These are phyloP conservation scores for Achaetomiella virescens DNA, from an alignment of 495 filamentous ascomycete species.

Conservation along the genomic window DNA sequence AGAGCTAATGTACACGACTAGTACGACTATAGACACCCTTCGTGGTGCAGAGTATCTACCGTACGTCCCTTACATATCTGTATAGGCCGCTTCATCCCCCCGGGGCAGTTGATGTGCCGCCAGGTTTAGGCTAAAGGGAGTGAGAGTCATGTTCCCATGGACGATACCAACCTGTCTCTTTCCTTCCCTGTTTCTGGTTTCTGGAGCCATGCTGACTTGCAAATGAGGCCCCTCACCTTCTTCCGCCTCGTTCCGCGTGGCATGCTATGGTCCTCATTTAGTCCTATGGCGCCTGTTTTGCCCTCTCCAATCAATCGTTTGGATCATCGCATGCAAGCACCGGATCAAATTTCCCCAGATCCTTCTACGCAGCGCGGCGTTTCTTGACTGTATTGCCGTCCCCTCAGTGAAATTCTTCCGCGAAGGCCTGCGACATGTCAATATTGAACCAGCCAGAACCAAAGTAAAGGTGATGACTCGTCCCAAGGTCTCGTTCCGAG, in stretches of 20 bases:
- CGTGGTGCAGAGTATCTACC: too few relatives aligned
- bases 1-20: too few relatives aligned
- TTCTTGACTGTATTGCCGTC: constrained; percentile 5
- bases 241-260: constrained; percentile 22
- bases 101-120: too few relatives aligned
- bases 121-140: constrained; percentile 11
- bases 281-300: constrained; percentile 19
- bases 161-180: not conserved
- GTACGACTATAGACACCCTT: too few relatives aligned
- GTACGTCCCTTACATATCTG: too few relatives aligned
- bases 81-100: too few relatives aligned
- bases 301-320: constrained; percentile 24
- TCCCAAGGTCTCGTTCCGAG: not conserved
- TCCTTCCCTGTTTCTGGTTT: constrained; percentile 14
- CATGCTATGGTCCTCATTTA: constrained; percentile 20
- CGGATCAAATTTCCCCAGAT: constrained; percentile 11
- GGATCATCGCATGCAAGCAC: constrained; percentile 7
- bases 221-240: constrained; percentile 1
- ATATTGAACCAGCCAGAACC: constrained; percentile 17
- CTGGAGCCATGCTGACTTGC: constrained; percentile 5
- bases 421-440: not conserved
- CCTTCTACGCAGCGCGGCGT: constrained; percentile 11
- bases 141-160: too few relatives aligned
- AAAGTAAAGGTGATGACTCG: constrained; percentile 19
- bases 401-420: not conserved